phyloP scores from a whole-genome alignment of 1,139 yeast genomes.

The Trichomonascaceae sp. region DNA sequence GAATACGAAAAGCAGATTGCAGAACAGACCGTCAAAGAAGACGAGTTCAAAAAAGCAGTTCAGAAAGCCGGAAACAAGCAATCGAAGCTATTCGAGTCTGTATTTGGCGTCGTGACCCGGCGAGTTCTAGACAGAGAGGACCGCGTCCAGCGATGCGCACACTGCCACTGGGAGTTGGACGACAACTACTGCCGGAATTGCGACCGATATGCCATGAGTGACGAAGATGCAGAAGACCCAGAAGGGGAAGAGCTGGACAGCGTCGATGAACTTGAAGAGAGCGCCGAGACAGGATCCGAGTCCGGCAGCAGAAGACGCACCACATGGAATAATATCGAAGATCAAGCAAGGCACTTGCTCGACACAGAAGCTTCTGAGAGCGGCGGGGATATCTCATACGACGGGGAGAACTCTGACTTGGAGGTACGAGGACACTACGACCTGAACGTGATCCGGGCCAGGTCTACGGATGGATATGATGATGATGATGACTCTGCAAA shows the following conservation, averaged over 20 bases:
- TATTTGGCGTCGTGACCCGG: conserved; percentile 8
- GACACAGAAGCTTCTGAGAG: too few species aligned
- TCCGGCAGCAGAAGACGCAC: too few species aligned
- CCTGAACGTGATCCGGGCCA: too few species aligned
- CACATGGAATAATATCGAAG: too few species aligned
- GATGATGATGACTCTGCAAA: too few species aligned
- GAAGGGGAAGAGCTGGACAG: conserved; percentile 4
- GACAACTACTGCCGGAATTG: conserved; percentile 14
- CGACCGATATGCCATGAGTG: conserved; percentile 6
- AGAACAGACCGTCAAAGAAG: conserved; percentile 6
- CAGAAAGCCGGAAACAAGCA: conserved; percentile 12
- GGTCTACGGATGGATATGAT: too few species aligned
- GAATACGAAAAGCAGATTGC: conserved; percentile 3
- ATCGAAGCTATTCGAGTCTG: conserved; percentile 12
- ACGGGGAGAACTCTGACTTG: conserved; percentile 1
- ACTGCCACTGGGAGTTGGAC: conserved; percentile 18
- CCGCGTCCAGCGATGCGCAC: conserved; percentile 16
- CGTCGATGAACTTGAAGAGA: conserved; percentile 3
- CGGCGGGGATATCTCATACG: conserved; percentile 2
- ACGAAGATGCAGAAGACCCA: conserved; percentile 1
- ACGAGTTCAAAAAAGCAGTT: conserved; percentile 9
- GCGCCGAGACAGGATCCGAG: conserved; percentile 1
- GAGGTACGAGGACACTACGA: conserved; percentile 8
- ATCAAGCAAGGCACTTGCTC: too few species aligned
- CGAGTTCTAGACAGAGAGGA: conserved; percentile 15